Evolutionary conservation across 2,329 filamentous ascomycete species (phyloP).

Genomic region (Zasmidium citrigriseum): DNA sequence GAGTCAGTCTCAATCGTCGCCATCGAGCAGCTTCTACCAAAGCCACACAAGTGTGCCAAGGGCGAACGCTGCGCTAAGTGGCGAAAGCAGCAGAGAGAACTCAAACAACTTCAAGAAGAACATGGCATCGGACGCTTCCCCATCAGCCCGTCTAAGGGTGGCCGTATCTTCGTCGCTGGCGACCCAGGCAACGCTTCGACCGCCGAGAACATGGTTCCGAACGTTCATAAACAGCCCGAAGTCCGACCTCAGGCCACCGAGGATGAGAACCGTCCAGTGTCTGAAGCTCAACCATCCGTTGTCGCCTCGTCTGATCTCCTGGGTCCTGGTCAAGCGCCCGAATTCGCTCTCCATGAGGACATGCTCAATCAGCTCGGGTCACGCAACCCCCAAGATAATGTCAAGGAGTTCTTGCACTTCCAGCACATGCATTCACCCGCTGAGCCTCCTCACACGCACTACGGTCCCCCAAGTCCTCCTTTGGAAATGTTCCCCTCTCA

Average conservation of each 20-base stretch:
- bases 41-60: conserved; percentile 80
- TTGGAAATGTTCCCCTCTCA: conserved; percentile 23
- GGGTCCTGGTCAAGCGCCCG: conserved; percentile 66
- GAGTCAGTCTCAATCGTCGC: conserved; percentile 90
- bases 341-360: conserved; percentile 71
- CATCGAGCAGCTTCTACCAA: conserved; percentile 85
- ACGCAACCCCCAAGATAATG: conserved; percentile 87
- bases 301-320: conserved; percentile 90
- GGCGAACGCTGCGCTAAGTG: conserved; percentile 84
- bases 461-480: conserved; percentile 69
- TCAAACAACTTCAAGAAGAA: conserved; percentile 73
- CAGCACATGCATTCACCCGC: conserved; percentile 64
- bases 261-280: conserved; percentile 61
- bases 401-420: conserved; percentile 86
- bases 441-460: conserved; percentile 27
- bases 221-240: conserved; percentile 44
- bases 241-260: conserved; percentile 10
- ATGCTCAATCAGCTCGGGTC: conserved; percentile 68
- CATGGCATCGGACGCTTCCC: conserved; percentile 58
- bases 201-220: conserved; percentile 53
- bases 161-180: conserved; percentile 74
- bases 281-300: conserved; percentile 76
- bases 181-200: conserved; percentile 77
- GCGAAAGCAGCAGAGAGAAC: conserved; percentile 75
- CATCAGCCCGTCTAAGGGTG: conserved; percentile 61